Evolutionary conservation across 2,329 filamentous ascomycete species (phyloP), one percentile per base, ranked within the genome.

Genomic region (Metarhizium rileyi): DNA sequence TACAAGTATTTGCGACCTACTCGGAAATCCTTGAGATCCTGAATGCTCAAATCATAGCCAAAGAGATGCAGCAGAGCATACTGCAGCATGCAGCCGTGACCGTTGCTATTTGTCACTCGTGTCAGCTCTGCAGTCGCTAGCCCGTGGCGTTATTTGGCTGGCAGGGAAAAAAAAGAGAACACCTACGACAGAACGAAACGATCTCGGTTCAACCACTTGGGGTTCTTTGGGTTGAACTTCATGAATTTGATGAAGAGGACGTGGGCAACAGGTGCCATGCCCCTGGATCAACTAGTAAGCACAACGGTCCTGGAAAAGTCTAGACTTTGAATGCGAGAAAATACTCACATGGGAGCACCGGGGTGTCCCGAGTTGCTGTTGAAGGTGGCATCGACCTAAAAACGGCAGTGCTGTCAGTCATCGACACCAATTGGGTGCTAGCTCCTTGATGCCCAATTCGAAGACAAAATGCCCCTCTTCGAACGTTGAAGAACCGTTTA

Each of bases 151-250:
- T 8, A 9, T 5, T 3, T 9, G 26, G 48, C 36, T 18, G 12
- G 30, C 3, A 7, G 28, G 12, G 8, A 27, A 26, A 36, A 23
- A 14, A 41, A 35, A 23, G n/a, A 33, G 30, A 50, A 23, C 28
- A 86, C 90, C 81, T 81, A 96, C 90, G 93, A 98, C 69, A 98
- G 90, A 55, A 98, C 90, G 67, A 98, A 98, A 71, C 93, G 87
- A 75, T 98, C 93, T 66, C 93, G 86, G 83, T 97, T 97, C 63
- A 93, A 66, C 90, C 90, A 98, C 58, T 89, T 79, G 62, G 93
- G 88, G 82, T 95, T 96, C 85, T 96, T 94, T 64, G 93, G 93
- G 85, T 97, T 98, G 82, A 96, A 98, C 70, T 76, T 94, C 89
- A 98, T 89, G 80, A 96, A 94, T 73, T 93, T 94, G 83, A 95